Percentiles rank a stretch among this genome's conserved stretches.
Conservation (phyloP, 1,284 basidiomycete species). For the Sparassis latifolia region DNA sequence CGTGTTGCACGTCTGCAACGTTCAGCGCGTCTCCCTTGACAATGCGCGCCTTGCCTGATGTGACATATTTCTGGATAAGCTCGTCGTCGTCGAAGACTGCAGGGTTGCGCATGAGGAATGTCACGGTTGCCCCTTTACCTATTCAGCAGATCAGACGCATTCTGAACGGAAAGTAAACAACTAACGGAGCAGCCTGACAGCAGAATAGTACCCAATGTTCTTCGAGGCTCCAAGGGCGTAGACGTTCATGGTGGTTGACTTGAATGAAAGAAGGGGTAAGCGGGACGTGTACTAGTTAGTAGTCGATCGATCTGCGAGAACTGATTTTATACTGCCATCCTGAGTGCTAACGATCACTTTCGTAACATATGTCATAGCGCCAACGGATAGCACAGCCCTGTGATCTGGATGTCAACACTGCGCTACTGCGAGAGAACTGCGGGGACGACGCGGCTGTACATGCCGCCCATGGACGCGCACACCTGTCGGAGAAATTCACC, state of each 20-base stretch:
- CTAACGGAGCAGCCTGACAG: constrained; percentile 44
- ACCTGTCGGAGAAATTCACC: no score
- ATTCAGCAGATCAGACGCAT: not conserved
- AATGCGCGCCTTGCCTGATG: constrained; percentile 35
- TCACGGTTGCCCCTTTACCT: constrained; percentile 44
- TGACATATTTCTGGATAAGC: constrained; percentile 34
- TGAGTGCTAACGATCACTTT: no score
- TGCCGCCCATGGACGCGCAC: no score
- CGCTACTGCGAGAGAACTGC: no score
- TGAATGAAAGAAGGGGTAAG: not conserved
- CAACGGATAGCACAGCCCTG: no score
- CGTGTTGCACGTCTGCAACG: constrained; percentile 34
- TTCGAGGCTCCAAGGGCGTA: constrained; percentile 55
- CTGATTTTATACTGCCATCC: no score
- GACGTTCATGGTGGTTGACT: constrained; percentile 25
- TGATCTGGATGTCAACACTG: no score
- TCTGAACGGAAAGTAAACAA: constrained; percentile 1
- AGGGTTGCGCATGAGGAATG: constrained; percentile 42
- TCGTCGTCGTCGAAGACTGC: constrained; percentile 40
- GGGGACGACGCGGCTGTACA: no score
- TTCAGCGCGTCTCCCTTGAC: constrained; percentile 48
- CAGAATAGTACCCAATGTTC: constrained; percentile 56
- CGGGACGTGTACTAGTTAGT: no score
- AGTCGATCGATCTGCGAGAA: no score
- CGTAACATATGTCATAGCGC: no score